Evolutionary conservation across 352 stramenopile genomes (phyloP).

Genomic region (Globisporangium perplexum): DNA sequence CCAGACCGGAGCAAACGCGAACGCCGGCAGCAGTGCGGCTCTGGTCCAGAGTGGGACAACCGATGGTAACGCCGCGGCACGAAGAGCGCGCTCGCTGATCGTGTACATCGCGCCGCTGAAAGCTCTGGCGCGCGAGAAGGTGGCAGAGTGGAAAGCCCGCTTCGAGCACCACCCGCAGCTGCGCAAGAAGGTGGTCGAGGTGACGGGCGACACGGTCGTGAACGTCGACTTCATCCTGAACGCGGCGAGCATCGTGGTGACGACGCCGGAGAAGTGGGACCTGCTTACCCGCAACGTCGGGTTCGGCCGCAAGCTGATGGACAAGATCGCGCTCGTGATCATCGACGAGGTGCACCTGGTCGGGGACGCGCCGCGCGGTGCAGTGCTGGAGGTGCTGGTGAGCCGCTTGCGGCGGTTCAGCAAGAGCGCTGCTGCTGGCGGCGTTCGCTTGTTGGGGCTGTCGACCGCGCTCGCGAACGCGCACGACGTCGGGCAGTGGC

Average conservation of each 20-base stretch:
- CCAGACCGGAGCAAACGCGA: conserved; percentile 8
- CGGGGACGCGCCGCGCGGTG: conserved; percentile 91
- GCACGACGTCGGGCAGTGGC: conserved; percentile 94
- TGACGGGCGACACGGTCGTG: conserved; percentile 96
- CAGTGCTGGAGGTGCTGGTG: conserved; percentile 91
- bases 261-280: conserved; percentile 98
- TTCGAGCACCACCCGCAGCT: conserved; percentile 85
- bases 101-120: conserved; percentile 99
- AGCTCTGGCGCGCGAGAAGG: conserved; percentile 93
- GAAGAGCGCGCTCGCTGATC: conserved; percentile 42
- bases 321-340: conserved; percentile 87
- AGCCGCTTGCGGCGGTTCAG: conserved; percentile 63
- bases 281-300: conserved; percentile 91
- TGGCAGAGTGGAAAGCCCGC: conserved; percentile 95
- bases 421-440: conserved; percentile 46
- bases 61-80: background rate
- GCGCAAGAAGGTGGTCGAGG: conserved; percentile 92
- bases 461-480: conserved; percentile 97
- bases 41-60: background rate
- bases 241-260: conserved; percentile 95
- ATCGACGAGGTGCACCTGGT: conserved; percentile 99
- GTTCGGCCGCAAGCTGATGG: conserved; percentile 61
- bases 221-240: conserved; percentile 88
- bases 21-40: background rate
- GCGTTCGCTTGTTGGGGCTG: conserved; percentile 92